Evolutionary conservation across 257 asterid genomes (phyloP), one percentile per base, ranked within the genome.

Genomic region (Nyctanthes arbortristis): DNA sequence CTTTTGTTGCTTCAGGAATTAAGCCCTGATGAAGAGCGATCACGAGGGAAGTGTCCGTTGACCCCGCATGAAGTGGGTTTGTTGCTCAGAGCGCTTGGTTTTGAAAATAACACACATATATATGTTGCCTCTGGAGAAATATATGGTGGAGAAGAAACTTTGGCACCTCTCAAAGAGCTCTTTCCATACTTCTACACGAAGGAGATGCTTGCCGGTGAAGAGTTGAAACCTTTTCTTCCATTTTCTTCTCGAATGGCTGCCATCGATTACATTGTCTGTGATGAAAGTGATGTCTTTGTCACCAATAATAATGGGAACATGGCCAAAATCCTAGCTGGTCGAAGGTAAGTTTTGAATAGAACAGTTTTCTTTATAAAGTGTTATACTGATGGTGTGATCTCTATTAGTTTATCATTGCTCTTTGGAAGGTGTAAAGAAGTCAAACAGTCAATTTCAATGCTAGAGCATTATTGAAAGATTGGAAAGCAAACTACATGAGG

Each of bases 41-140:
- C 47, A 43, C 74, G 74, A 45, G 75, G 75, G 54, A 70, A 70
- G 63, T 70, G 75, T 52, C 75, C 75, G 0, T 54, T 70, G 14
- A 70, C 75, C 45, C 75, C 75, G 9, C 68, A 70, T 45, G 75
- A 70, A 45, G 75, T 70, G 52, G 75, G 75, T 31, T 43, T 70
- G 35, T 60, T 60, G 75, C 43, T 70, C 29, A 61, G 75, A 10
- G 75, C 75, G 30, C 75, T 70, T 31, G 75, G 75, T 27, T 70
- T 61, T 40, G 20, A 31, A 31, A 61, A 70, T 61, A 67, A 70
- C 28, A 61, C 68, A 4, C 24, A 70, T 34, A 39, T 70, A 9
- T 70, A 60, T 61, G 62, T 70, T 29, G 75, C 75, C 43, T 70
- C 75, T 11, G 75, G 75, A 31, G 75, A 70, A 70, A 70, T 70